Evolutionary conservation across 345 rosid genomes (phyloP).

Genomic region (Xanthoceras sorbifolium): DNA sequence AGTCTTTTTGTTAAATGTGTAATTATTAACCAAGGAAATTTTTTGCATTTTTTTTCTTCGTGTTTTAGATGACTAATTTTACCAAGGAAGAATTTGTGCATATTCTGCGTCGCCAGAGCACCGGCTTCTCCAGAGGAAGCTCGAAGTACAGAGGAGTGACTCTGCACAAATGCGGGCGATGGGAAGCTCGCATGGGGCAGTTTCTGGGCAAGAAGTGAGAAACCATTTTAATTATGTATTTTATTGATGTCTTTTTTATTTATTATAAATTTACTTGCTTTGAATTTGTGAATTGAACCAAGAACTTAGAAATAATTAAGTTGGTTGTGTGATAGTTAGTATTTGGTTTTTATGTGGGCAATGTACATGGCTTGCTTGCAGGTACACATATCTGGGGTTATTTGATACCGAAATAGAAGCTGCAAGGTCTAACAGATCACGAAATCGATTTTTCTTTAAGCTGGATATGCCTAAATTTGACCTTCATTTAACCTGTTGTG

Average conservation of each 20-base stretch:
- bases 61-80: conserved; percentile 53
- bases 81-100: conserved; percentile 80
- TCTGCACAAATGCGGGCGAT: conserved; percentile 71
- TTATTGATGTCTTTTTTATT: not conserved
- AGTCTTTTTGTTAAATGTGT: not conserved
- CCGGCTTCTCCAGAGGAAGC: conserved; percentile 70
- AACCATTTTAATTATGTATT: not conserved
- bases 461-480: not conserved
- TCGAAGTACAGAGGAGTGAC: conserved; percentile 78
- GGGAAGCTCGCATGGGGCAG: conserved; percentile 90
- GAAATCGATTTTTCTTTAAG: conserved; percentile 16
- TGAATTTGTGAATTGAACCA: not conserved
- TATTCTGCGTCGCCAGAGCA: conserved; percentile 73
- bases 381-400: conserved; percentile 95
- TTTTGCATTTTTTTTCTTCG: not conserved
- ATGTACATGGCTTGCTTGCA: conserved; percentile 43
- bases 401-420: conserved; percentile 93
- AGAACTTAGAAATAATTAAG: conserved; percentile 15
- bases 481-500: not conserved
- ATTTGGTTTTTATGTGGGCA: conserved; percentile 31
- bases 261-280: conserved; percentile 3
- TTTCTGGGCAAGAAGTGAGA: conserved; percentile 76
- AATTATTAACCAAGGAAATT: not conserved
- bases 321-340: conserved; percentile 16
- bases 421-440: conserved; percentile 64